These are phyloP conservation scores for Lasiodiplodia gonubiensis DNA, from an alignment of 2,329 filamentous ascomycete genomes.

Conservation along the genomic window DNA sequence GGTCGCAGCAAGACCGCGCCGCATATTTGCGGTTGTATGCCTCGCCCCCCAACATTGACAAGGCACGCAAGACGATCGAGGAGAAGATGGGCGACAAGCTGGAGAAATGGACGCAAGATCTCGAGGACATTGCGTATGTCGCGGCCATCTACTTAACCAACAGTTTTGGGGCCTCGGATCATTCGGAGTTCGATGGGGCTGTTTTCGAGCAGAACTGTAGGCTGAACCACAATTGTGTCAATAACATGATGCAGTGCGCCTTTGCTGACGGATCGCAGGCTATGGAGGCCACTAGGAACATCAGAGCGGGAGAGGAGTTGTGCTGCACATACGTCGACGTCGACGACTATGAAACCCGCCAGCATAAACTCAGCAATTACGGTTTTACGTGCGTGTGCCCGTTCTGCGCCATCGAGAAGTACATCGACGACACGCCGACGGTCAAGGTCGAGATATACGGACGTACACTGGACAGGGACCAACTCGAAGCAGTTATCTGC, in stretches of 20 bases:
- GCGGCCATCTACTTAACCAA: conserved; percentile 1
- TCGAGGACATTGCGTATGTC: background rate
- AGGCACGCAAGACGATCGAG: background rate
- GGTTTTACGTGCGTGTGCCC: background rate
- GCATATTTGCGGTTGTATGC: background rate
- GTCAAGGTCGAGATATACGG: background rate
- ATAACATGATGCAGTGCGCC: background rate
- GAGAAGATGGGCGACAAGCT: background rate
- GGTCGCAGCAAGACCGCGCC: background rate
- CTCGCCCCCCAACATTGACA: background rate
- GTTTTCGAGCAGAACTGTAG: background rate
- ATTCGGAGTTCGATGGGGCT: background rate
- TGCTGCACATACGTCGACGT: background rate
- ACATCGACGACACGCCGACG: background rate
- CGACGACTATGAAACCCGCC: background rate
- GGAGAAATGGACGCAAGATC: background rate
- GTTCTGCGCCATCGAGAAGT: conserved; percentile 2
- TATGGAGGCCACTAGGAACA: background rate
- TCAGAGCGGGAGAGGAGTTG: conserved; percentile 8
- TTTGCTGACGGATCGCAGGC: background rate
- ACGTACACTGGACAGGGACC: too few species aligned
- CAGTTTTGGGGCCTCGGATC: background rate
- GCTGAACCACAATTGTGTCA: conserved; percentile 7
- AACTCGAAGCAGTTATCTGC: background rate
- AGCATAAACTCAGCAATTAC: background rate